A percentile compares a stretch with the other conserved stretches of the same genome.
These are phyloP conservation scores for Boletellus ananiceps DNA, from an alignment of 768 basidiomycete species.

Conservation along the genomic window DNA sequence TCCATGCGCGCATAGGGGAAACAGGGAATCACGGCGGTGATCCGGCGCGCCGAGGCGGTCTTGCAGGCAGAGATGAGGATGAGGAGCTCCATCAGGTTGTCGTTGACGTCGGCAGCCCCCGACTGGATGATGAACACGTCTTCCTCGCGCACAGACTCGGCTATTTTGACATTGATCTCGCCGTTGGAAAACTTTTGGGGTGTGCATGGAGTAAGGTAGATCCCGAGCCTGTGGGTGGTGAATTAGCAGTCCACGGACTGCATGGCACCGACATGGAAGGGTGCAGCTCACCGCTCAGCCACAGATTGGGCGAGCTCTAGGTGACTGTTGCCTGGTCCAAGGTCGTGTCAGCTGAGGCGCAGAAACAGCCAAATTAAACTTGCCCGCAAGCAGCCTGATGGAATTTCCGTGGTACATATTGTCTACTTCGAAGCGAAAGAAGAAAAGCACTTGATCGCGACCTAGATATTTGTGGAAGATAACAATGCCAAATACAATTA, in stretches of 20 bases:
- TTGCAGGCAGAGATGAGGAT: constrained; percentile 98
- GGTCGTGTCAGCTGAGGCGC: constrained; percentile 8
- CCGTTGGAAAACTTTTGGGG: constrained; percentile 92
- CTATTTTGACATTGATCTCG: constrained; percentile 92
- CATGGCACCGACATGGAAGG: constrained; percentile 32
- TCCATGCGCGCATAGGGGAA: constrained; percentile 97
- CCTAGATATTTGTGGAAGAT: constrained; percentile 12
- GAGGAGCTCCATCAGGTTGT: constrained; percentile 97
- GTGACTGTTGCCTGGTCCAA: constrained; percentile 86
- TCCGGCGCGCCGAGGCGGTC: constrained; percentile 89
- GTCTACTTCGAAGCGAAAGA: constrained; percentile 24
- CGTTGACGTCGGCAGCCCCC: constrained; percentile 85
- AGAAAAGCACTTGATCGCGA: constrained; percentile 3
- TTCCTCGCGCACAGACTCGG: constrained; percentile 93
- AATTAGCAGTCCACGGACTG: constrained; percentile 49
- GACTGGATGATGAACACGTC: constrained; percentile 99
- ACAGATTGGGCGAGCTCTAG: constrained; percentile 94
- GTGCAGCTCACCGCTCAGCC: constrained; percentile 89
- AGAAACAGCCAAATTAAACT: constrained; percentile 20
- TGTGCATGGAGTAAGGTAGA: constrained; percentile 79
- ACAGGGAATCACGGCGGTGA: constrained; percentile 97
- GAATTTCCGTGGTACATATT: constrained; percentile 81
- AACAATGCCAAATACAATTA: constrained; percentile 31
- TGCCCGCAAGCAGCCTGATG: constrained; percentile 71
- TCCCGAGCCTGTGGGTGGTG: constrained; percentile 70